Percentiles rank a stretch among this genome's conserved stretches.
phyloP scores from a whole-genome alignment of 805 yeast genomes.

The Candida ovalis region DNA sequence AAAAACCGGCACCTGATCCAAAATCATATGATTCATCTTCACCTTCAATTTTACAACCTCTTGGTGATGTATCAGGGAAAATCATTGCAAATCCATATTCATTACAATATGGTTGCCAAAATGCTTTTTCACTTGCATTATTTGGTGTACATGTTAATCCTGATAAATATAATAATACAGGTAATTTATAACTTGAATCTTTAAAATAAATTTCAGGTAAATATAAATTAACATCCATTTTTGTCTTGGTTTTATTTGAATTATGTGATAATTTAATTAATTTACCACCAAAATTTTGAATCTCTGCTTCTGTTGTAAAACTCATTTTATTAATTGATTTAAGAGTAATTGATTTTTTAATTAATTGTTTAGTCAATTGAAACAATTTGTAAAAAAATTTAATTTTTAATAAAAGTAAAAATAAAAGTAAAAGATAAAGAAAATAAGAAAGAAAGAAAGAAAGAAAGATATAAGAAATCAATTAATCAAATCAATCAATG shows the following conservation, averaged over 20 bases:
- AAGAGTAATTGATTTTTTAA: slow-evolving; percentile 30
- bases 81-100: slow-evolving; percentile 82
- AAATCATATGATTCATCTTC: slow-evolving; percentile 73
- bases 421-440: neutral
- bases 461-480: neutral
- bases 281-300: slow-evolving; percentile 69
- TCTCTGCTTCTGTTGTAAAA: slow-evolving; percentile 49
- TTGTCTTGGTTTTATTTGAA: slow-evolving; percentile 59
- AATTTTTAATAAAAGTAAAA: neutral
- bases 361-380: neutral
- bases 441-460: neutral
- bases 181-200: slow-evolving; percentile 42
- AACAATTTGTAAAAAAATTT: neutral
- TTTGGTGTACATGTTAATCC: slow-evolving; percentile 93
- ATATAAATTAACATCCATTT: slow-evolving; percentile 82
- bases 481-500: neutral
- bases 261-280: slow-evolving; percentile 72
- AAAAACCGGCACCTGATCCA: slow-evolving; percentile 95
- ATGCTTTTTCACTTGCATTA: slow-evolving; percentile 92
- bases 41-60: slow-evolving; percentile 76
- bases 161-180: slow-evolving; percentile 75
- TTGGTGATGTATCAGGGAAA: slow-evolving; percentile 96
- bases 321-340: slow-evolving; percentile 36
- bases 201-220: slow-evolving; percentile 56
- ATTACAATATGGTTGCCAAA: slow-evolving; percentile 75